These are phyloP conservation scores for Cercospora zeina DNA, from an alignment of 2,329 filamentous ascomycete genomes.

Conservation along the genomic window DNA sequence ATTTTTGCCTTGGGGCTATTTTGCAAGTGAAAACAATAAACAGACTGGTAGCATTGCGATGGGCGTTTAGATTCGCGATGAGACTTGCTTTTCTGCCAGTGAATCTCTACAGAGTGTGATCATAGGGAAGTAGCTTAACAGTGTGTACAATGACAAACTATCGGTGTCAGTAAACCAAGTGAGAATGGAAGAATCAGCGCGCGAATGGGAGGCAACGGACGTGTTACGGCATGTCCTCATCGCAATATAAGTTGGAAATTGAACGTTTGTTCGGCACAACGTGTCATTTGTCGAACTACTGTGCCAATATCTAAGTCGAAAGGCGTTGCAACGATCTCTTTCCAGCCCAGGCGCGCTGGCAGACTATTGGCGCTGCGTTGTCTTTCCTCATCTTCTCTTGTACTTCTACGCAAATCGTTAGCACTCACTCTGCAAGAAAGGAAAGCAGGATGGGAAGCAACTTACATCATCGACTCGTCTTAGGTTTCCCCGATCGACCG, in stretches of 20 bases:
- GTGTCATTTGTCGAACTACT: background rate
- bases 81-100: background rate
- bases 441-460: slow-evolving; percentile 36
- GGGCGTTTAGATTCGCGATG: background rate
- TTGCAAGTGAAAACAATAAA: background rate
- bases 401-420: slow-evolving; percentile 38
- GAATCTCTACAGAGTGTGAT: background rate
- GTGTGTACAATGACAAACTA: background rate
- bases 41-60: background rate
- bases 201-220: too few species aligned
- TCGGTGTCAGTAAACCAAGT: background rate
- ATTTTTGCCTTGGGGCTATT: background rate
- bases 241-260: too few species aligned
- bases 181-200: too few species aligned
- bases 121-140: background rate
- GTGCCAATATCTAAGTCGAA: background rate
- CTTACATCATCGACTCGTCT: slow-evolving; percentile 85
- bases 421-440: slow-evolving; percentile 15
- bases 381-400: slow-evolving; percentile 31
- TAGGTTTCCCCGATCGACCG: slow-evolving; percentile 78
- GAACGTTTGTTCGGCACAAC: background rate
- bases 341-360: background rate
- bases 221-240: too few species aligned
- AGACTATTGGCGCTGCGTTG: background rate
- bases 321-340: background rate